Conservation (phyloP, 2,329 filamentous ascomycete species). For the Clarireedia homoeocarpa region DNA sequence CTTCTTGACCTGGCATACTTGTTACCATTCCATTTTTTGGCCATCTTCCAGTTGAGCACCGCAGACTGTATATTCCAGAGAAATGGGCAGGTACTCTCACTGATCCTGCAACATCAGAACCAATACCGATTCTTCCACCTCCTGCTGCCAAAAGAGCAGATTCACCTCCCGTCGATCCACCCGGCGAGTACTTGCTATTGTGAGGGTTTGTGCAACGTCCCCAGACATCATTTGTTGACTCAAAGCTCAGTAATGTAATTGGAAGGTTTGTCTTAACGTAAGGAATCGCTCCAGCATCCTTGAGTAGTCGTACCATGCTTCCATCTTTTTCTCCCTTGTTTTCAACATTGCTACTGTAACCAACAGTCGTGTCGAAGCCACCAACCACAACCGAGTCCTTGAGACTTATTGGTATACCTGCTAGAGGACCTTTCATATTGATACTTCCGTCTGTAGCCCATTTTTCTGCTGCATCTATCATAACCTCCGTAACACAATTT, state of each 20-base stretch:
- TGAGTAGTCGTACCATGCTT: conserved; percentile 64
- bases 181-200: conserved; percentile 75
- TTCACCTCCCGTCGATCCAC: conserved; percentile 69
- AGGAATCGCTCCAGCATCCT: conserved; percentile 80
- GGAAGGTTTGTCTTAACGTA: conserved; percentile 92
- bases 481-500: conserved; percentile 83
- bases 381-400: conserved; percentile 76
- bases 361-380: conserved; percentile 78
- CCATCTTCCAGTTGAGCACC: conserved; percentile 86
- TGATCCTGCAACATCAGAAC: conserved; percentile 80
- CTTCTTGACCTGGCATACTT: conserved; percentile 89
- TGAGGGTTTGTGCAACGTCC: conserved; percentile 77
- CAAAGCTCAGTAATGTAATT: conserved; percentile 49
- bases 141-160: conserved; percentile 72
- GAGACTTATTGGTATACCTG: conserved; percentile 78
- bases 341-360: conserved; percentile 65
- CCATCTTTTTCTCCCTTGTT: conserved; percentile 74
- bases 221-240: conserved; percentile 59
- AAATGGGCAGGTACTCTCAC: conserved; percentile 84
- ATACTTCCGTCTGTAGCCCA: conserved; percentile 54
- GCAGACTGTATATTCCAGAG: conserved; percentile 78
- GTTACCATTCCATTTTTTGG: conserved; percentile 77
- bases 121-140: conserved; percentile 78
- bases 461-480: conserved; percentile 68
- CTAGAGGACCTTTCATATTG: conserved; percentile 74